Evolutionary conservation across 1,139 yeast genomes (phyloP).

Genomic region (Diutina pseudorugosa): DNA sequence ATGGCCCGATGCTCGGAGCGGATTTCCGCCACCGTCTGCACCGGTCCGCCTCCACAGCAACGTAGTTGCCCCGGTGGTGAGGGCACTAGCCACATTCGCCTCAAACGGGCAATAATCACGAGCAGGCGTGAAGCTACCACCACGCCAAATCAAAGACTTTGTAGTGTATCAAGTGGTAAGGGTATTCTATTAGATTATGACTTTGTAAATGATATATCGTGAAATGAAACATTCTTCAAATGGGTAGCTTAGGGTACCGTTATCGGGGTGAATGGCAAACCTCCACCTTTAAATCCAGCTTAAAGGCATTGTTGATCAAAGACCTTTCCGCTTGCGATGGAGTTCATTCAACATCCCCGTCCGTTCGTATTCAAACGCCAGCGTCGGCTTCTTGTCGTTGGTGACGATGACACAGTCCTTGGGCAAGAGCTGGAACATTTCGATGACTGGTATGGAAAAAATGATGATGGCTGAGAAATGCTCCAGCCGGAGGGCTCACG

Average conservation of each 20-base stretch:
- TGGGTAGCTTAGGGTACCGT: neutral
- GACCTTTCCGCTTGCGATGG: neutral
- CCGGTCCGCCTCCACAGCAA: no score
- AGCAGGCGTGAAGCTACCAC: no score
- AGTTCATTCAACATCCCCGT: neutral
- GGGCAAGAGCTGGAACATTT: conserved; percentile 3
- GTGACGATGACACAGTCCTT: neutral
- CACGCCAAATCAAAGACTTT: no score
- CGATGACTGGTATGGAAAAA: no score
- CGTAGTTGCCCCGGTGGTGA: no score
- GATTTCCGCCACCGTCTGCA: no score
- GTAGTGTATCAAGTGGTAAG: no score
- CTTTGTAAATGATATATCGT: neutral
- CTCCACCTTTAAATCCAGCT: neutral
- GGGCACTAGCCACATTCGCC: neutral
- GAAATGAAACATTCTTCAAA: neutral
- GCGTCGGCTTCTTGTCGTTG: neutral
- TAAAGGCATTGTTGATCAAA: neutral
- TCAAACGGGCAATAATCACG: neutral
- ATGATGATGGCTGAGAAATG: no score
- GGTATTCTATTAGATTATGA: no score
- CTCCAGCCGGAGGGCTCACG: no score
- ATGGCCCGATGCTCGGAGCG: neutral
- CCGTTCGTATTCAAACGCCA: conserved; percentile 1
- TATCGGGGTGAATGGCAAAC: neutral